Base-by-base conservation (phyloP, 1,284 basidiomycete genomes). In the Cryptococcus sp. region DNA sequence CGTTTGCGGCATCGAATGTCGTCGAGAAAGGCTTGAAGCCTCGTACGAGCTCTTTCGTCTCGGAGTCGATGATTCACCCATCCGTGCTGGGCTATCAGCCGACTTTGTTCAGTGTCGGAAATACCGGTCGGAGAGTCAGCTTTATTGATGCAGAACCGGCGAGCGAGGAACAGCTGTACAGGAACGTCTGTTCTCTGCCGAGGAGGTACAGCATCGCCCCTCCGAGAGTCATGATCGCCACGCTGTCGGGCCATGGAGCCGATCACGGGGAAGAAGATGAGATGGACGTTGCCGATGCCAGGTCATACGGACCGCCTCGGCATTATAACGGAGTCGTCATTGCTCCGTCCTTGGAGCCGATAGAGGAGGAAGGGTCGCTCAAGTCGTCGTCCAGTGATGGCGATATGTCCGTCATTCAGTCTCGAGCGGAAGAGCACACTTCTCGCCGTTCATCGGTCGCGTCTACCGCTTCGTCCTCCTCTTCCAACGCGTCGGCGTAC, bases 1-100 rank as follows among this genome's bases (percentile, higher is more conserved):
- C 54, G 41, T 66, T 63, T 39, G 47, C 57, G 17, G 59, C 59
- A n/a, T 60, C 58, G 7, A 62, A 64, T 25, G 58, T 66, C 3
- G 54, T 59, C 8, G 65, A 64, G 30, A 64, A 64, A 38, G 65
- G 62, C 3, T 39, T 66, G 11, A 57, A 58, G 42, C 62, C 62
- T 16, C 45, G 54, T 19, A 38, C 55, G 7, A 45, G 43, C 6
- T 47, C 47, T 7, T 19, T 52, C 20, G 52, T 55, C 19, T 54
- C 42, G 11, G n/a, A 15, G 1, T 10, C 22, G 1, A 47, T 56
- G 3, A 6, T 50, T 25, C 47, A 40, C 22, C 53, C 27, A n/a
- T 27, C 16, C 15, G n/a, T 13, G 30, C 39, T 39, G 57, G 39
- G 41, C 10, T 61, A 55, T 25, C 50, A 52, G 25, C 49, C 42